A percentile compares a stretch with the other conserved stretches of the same genome.
phyloP scores from a whole-genome alignment of 495 filamentous ascomycete genomes.

The Margaritispora aquatica region DNA sequence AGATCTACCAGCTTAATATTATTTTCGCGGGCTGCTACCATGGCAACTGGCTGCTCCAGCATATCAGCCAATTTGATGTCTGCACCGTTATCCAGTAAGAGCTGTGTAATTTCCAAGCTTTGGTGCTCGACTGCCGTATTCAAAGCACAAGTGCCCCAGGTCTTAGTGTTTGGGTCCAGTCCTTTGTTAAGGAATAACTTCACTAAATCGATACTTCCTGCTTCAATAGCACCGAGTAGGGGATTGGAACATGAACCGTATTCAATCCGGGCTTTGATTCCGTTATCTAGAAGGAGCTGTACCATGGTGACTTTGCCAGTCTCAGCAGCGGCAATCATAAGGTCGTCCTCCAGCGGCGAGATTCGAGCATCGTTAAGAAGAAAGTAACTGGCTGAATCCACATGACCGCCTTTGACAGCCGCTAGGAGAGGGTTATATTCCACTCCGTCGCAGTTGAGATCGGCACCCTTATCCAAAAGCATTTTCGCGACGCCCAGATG shows the following conservation, averaged over 20 bases:
- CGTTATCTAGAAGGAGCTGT: neutral
- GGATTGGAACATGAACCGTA: neutral
- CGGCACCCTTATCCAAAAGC: slow-evolving; percentile 14
- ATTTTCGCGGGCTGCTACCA: neutral
- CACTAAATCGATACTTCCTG: neutral
- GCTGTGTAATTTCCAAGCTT: neutral
- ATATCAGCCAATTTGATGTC: neutral
- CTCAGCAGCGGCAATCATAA: neutral
- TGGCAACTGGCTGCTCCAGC: neutral
- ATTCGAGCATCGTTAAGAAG: neutral
- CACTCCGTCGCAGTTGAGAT: slow-evolving; percentile 1
- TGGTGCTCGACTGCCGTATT: neutral
- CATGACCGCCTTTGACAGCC: slow-evolving; percentile 14
- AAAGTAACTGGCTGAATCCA: slow-evolving; percentile 3
- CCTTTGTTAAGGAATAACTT: neutral
- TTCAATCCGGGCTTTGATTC: neutral
- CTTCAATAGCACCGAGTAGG: neutral
- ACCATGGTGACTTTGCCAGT: neutral
- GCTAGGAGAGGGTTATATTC: slow-evolving; percentile 14
- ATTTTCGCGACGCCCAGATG: slow-evolving; percentile 15
- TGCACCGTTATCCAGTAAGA: neutral
- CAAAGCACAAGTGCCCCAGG: neutral
- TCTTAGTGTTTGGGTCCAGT: neutral
- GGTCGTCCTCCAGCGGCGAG: neutral
- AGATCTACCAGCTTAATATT: neutral